These are phyloP conservation scores for Penicillium longicatenatum DNA, from an alignment of 495 filamentous ascomycete genomes.

Conservation along the genomic window DNA sequence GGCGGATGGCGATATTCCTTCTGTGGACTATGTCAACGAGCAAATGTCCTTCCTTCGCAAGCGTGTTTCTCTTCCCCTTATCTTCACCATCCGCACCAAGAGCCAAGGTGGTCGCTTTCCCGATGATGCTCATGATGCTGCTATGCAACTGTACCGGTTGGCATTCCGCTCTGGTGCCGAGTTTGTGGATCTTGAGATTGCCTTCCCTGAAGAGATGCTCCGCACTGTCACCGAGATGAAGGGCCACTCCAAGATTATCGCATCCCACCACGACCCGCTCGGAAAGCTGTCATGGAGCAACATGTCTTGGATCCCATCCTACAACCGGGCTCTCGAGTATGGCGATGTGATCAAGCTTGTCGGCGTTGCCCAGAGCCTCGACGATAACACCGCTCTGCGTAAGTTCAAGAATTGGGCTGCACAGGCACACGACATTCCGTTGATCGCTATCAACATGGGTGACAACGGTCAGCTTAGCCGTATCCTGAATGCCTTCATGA, in stretches of 20 bases:
- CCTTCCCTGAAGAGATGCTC: constrained; percentile 74
- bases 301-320: constrained; percentile 82
- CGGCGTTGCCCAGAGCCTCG: constrained; percentile 71
- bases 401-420: constrained; percentile 80
- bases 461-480: constrained; percentile 82
- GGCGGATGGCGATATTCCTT: constrained; percentile 57
- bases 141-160: constrained; percentile 70
- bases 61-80: constrained; percentile 75
- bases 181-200: constrained; percentile 92
- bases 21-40: constrained; percentile 72
- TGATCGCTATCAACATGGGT: constrained; percentile 98
- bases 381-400: constrained; percentile 84
- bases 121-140: constrained; percentile 68
- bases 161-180: constrained; percentile 84
- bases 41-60: constrained; percentile 82
- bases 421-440: constrained; percentile 67
- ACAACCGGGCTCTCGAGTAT: constrained; percentile 81
- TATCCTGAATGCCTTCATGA: constrained; percentile 90
- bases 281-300: constrained; percentile 82
- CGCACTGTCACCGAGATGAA: constrained; percentile 66
- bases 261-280: constrained; percentile 89
- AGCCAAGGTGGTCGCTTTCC: constrained; percentile 89
- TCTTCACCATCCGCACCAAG: constrained; percentile 88
- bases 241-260: constrained; percentile 79
- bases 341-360: constrained; percentile 96